phyloP scores from a whole-genome alignment of 1,139 yeast genomes.

The Nakaseomyces uthaithaninus region DNA sequence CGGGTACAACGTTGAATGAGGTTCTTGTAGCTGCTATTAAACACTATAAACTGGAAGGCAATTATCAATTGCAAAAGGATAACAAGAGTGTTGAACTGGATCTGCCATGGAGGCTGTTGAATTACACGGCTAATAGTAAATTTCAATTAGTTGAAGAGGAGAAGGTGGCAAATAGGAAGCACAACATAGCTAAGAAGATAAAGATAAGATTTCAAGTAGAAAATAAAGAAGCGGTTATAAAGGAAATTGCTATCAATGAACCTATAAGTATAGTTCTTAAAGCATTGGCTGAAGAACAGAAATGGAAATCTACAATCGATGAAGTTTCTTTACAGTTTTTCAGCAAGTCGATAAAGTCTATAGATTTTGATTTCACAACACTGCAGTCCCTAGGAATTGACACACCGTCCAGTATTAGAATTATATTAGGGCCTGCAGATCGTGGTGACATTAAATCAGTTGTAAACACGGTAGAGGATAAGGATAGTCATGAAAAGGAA shows the following conservation, averaged over 20 bases:
- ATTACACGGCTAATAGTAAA: constrained; percentile 33
- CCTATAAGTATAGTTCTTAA: constrained; percentile 12
- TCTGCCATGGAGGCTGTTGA: constrained; percentile 32
- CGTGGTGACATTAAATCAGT: neutral
- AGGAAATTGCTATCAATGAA: constrained; percentile 10
- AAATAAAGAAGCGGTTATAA: constrained; percentile 15
- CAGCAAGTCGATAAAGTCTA: constrained; percentile 12
- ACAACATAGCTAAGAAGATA: constrained; percentile 9
- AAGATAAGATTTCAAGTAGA: constrained; percentile 23
- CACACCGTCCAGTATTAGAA: constrained; percentile 16
- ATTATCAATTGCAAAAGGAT: constrained; percentile 4
- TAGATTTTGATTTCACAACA: constrained; percentile 14
- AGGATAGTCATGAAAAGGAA: neutral
- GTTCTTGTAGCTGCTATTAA: constrained; percentile 17
- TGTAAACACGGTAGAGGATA: neutral
- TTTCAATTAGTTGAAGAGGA: constrained; percentile 18
- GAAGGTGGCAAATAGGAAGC: constrained; percentile 2
- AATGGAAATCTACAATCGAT: constrained; percentile 5
- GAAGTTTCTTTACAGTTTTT: constrained; percentile 19
- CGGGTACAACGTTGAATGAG: constrained; percentile 18
- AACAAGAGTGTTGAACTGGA: constrained; percentile 18
- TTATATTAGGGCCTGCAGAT: constrained; percentile 8
- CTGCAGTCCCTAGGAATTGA: constrained; percentile 22
- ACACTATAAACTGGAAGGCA: constrained; percentile 14
- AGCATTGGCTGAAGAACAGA: constrained; percentile 4